Base-by-base conservation (phyloP, 2,329 filamentous ascomycete genomes). In the Aulographum hederae region DNA sequence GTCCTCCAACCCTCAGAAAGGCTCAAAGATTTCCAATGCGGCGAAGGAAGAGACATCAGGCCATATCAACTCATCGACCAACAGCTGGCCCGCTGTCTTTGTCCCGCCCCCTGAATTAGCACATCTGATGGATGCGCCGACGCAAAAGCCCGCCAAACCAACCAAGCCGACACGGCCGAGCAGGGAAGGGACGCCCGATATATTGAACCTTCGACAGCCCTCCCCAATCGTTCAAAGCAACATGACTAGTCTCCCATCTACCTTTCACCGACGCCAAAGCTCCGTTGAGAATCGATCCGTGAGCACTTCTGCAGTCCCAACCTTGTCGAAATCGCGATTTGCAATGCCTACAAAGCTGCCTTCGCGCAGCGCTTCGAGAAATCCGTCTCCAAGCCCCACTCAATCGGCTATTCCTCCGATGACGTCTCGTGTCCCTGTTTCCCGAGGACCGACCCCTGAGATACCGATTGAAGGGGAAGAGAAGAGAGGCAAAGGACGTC, bases 101-200 rank as follows among this genome's bases (percentile, higher is more conserved):
- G 21, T 25, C 8, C 21, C 21, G n/a, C 49, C 50, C 15, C 52
- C 52, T 5, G 52, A 56, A 32, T 44, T 56, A 14, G 52, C 52
- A 1, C 38, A 74, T 73, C 40, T 78, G 65, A 44, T 78, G 60
- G 60, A 80, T 67, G 45, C 53, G 69, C 47, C 67, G 13, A 48
- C 58, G 6, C 41, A 34, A 16, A 63, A 65, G 32, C 40, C 10
- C 19, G 31, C 35, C 37, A 57, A 57, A 45, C 57, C 59, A 11
- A 58, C 53, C 19, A 61, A 58, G 46, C 58, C 47, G 13, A 47
- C 46, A 5, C 43, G 60, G 31, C 61, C 60, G 3, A 63, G 55
- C 35, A 46, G 59, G 40, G 58, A 61, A 33, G 57, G 56, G 8
- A 59, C 56, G 5, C 46, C 54, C 11, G 56, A 53, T 21, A 47